A percentile compares a stretch with the other conserved stretches of the same genome.
Conservation (phyloP, 305 asterid genomes). For the Fraxinus dipetala region DNA sequence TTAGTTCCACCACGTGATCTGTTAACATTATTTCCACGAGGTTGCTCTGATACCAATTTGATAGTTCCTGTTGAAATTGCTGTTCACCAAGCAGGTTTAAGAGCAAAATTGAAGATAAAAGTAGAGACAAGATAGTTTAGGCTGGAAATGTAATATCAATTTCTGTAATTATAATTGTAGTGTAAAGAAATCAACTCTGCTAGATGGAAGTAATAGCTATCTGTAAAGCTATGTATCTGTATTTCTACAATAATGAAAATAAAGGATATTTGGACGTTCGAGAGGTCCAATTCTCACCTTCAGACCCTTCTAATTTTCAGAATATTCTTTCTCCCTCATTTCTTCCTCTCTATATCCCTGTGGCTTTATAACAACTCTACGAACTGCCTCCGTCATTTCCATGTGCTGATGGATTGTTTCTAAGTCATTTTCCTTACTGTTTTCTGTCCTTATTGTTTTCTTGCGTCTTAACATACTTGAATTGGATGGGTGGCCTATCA, state of each 20-base stretch:
- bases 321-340: neutral
- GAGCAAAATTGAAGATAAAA: neutral
- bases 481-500: neutral
- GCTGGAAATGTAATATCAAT: neutral
- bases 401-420: neutral
- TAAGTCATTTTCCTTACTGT: neutral
- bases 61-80: neutral
- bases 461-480: neutral
- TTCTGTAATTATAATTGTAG: neutral
- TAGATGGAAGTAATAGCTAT: neutral
- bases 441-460: neutral
- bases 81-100: neutral
- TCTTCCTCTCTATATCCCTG: neutral
- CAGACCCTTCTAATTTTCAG: neutral
- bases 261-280: neutral
- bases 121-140: neutral
- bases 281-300: neutral
- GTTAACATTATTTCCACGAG: neutral
- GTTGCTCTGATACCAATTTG: neutral
- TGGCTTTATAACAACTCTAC: neutral
- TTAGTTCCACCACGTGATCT: neutral
- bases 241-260: neutral
- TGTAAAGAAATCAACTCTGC: neutral
- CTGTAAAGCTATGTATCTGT: neutral
- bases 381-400: neutral